These are phyloP conservation scores for Tilletia walkeri DNA, from an alignment of 1,284 basidiomycete species.

Conservation along the genomic window DNA sequence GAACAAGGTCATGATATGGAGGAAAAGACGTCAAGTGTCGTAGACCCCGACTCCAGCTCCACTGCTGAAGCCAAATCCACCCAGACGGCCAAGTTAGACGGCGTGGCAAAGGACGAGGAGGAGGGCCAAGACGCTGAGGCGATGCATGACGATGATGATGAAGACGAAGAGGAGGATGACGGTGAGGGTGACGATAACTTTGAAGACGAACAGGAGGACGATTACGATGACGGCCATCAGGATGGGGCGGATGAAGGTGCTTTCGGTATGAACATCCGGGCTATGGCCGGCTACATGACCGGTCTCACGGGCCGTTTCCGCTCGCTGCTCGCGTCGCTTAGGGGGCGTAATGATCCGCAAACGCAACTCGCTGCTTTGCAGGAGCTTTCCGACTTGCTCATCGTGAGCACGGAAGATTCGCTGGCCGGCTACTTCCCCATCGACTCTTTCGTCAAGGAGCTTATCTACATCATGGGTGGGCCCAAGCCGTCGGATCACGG, in stretches of 20 bases:
- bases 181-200: constrained; percentile 26
- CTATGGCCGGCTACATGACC: constrained; percentile 49
- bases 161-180: constrained; percentile 32
- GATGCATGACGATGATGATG: constrained; percentile 27
- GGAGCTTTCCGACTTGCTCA: constrained; percentile 89
- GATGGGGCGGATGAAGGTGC: constrained; percentile 30
- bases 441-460: constrained; percentile 85
- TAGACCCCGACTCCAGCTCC: not conserved
- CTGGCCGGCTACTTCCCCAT: constrained; percentile 90
- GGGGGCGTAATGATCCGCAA: constrained; percentile 61
- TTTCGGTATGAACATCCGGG: constrained; percentile 46
- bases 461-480: constrained; percentile 87
- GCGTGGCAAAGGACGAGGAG: constrained; percentile 24
- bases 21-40: not conserved
- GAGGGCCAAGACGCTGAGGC: constrained; percentile 27
- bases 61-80: not conserved
- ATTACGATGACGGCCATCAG: constrained; percentile 26
- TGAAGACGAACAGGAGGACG: constrained; percentile 32
- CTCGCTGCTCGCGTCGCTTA: constrained; percentile 39
- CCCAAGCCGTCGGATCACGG: constrained; percentile 50
- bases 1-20: not conserved
- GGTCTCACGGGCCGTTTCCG: constrained; percentile 43
- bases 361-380: constrained; percentile 79
- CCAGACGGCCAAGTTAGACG: constrained; percentile 22
- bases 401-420: constrained; percentile 95